phyloP scores from a whole-genome alignment of 169 alveolate species.

The Amoebophrya sp. region DNA sequence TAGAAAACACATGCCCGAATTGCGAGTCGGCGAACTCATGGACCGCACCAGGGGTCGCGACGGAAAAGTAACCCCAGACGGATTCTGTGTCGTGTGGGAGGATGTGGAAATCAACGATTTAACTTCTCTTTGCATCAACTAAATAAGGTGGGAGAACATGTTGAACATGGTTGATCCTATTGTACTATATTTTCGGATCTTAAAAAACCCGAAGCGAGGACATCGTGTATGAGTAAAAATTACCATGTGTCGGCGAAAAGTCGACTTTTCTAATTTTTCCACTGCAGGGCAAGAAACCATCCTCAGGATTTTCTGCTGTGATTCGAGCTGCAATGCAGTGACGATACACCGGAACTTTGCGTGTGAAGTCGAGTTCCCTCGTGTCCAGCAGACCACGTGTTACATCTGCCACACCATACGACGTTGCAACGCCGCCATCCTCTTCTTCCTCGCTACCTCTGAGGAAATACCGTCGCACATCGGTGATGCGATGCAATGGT shows the following conservation, averaged over 20 bases:
- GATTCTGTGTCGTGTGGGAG: slow-evolving; percentile 29
- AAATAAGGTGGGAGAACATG: no score
- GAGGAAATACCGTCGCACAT: slow-evolving; percentile 54
- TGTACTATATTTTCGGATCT: slow-evolving; percentile 23
- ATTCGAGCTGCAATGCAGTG: slow-evolving; percentile 70
- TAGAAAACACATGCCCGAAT: slow-evolving; percentile 75
- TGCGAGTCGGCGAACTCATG: slow-evolving; percentile 79
- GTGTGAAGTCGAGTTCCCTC: neutral
- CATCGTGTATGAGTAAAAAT: neutral
- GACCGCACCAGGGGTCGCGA: slow-evolving; percentile 59
- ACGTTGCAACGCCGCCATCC: no score
- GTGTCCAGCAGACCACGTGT: no score
- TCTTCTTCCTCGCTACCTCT: slow-evolving; percentile 26
- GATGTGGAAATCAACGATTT: neutral
- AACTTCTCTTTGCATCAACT: no score
- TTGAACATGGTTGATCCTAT: no score
- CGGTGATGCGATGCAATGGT: slow-evolving; percentile 65
- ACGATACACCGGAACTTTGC: neutral
- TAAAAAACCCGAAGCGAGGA: slow-evolving; percentile 31
- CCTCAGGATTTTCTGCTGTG: slow-evolving; percentile 76
- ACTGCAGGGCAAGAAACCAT: slow-evolving; percentile 73
- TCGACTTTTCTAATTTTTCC: slow-evolving; percentile 55
- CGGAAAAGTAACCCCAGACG: slow-evolving; percentile 47
- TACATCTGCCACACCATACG: no score
- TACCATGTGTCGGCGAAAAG: neutral